Base-by-base conservation (phyloP, 208 protist species). In the Trypanosoma avium region DNA sequence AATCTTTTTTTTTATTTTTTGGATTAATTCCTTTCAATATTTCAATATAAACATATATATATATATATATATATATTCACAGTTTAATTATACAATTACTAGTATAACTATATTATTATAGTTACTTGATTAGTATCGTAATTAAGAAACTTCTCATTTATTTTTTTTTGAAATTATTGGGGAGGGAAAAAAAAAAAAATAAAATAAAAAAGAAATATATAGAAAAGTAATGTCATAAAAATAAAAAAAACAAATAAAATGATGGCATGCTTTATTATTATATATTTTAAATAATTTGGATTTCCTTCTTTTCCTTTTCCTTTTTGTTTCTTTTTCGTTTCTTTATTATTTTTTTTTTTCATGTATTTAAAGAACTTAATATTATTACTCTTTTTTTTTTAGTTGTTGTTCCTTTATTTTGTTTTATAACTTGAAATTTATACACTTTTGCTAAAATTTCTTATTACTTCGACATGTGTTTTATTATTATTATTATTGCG, bases 281-380 rank as follows among this genome's bases (percentile, higher is more conserved):
- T 33, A 8, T 53, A 8, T 33, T 53, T 2, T 17, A 5, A n/a
- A 21, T 47, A 33, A 3, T 19, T 46, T 46, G 27, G 1, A 7
- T 19, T 45, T 9, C 33, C 45, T 32, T 40, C 58, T 30, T 52
- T 40, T 63, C n/a, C 57, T 17, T 40, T 27, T 50, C 47, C 30
- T 30, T 40, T 21, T 3, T 29, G 7, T n/a, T n/a, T 36, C 4
- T 35, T 35, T 19, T 61, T 29, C 9, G 27, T 26, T 5, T 19
- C 29, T 49, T 47, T 32, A 29, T n/a, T n/a, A n/a, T n/a, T n/a
- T n/a, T n/a, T n/a, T n/a, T n/a, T n/a, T n/a, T n/a, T n/a, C n/a
- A n/a, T n/a, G n/a, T n/a, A n/a, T n/a, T n/a, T n/a, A n/a, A n/a
- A n/a, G n/a, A n/a, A n/a, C n/a, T n/a, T n/a, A n/a, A n/a, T n/a